Evolutionary conservation across 768 basidiomycete genomes (phyloP).

Genomic region (Suillus alpinus): DNA sequence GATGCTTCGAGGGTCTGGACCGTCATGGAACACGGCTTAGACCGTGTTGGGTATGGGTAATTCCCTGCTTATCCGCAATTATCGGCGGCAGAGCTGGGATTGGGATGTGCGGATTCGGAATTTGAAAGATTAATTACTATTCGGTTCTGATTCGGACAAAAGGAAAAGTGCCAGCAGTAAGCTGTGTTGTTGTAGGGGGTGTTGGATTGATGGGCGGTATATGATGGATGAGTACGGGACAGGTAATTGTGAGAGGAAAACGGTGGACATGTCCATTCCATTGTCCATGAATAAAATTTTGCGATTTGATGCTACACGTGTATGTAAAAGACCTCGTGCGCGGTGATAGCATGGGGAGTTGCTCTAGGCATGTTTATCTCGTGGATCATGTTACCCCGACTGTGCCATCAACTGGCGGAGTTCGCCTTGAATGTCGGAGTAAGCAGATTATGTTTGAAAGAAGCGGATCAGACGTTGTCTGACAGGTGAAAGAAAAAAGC

Average conservation of each 20-base stretch:
- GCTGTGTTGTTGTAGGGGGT: not conserved
- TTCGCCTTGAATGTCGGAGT: constrained; percentile 1
- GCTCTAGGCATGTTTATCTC: not conserved
- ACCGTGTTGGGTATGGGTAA: not conserved
- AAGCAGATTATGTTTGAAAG: not conserved
- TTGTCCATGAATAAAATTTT: not conserved
- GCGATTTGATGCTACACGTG: constrained; percentile 2
- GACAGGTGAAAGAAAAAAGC: not conserved
- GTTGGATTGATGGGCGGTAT: not conserved
- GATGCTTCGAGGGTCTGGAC: not conserved
- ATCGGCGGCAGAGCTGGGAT: not conserved
- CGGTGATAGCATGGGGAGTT: not conserved
- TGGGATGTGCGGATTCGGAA: not conserved
- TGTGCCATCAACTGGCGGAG: too few species aligned
- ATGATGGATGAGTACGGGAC: not conserved
- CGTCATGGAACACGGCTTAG: not conserved
- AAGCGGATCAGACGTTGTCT: not conserved
- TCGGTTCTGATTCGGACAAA: not conserved
- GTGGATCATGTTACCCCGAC: not conserved
- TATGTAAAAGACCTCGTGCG: constrained; percentile 8
- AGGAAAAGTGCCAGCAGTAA: not conserved
- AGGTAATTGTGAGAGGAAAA: not conserved
- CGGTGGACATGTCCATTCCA: too few species aligned
- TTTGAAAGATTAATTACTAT: not conserved
- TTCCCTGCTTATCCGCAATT: not conserved